These are phyloP conservation scores for Eremothecium coryli DNA, from an alignment of 1,139 yeast species.

Conservation along the genomic window DNA sequence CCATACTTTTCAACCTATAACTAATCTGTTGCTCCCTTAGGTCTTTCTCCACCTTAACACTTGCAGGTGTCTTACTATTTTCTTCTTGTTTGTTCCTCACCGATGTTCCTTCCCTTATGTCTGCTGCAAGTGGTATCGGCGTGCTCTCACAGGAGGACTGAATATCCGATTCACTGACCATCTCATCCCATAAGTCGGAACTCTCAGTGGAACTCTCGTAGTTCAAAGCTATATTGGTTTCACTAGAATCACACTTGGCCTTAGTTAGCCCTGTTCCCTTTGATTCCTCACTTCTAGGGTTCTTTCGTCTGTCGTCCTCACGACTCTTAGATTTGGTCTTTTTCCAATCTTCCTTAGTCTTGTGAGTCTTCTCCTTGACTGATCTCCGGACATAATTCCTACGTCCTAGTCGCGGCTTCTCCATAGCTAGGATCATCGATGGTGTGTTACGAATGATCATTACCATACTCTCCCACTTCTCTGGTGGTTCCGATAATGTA, in stretches of 20 bases:
- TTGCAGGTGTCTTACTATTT: slow-evolving; percentile 2
- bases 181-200: too few species aligned
- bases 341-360: not conserved
- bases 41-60: not conserved
- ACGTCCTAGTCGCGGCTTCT: not conserved
- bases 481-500: not conserved
- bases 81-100: slow-evolving; percentile 1
- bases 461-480: not conserved
- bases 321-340: not conserved
- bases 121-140: not conserved
- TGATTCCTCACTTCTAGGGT: too few species aligned
- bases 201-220: not conserved
- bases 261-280: too few species aligned
- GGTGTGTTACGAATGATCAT: not conserved
- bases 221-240: not conserved
- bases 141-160: not conserved
- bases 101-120: slow-evolving; percentile 1
- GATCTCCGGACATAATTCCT: not conserved
- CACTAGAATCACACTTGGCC: too few species aligned
- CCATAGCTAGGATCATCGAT: not conserved
- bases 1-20: not conserved
- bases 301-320: too few species aligned
- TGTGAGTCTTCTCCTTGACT: not conserved
- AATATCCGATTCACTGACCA: too few species aligned
- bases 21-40: not conserved